Conservation (phyloP, 305 asterid species). For the Fraxinus baroniana region DNA sequence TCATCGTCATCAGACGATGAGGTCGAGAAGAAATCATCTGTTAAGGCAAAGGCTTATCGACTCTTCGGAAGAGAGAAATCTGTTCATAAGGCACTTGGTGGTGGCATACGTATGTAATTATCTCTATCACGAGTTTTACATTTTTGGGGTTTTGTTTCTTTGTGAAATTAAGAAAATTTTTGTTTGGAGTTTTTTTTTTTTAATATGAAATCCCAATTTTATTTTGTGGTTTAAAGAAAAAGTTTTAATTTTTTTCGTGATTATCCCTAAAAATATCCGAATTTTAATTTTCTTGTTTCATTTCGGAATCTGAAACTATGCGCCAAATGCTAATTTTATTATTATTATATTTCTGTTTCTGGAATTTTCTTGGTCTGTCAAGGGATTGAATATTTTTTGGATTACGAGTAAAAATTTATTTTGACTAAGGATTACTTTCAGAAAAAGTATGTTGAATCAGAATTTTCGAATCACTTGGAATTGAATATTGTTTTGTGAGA, state of each 20-base stretch:
- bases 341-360: background rate
- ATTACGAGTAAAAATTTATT: background rate
- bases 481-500: background rate
- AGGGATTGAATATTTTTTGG: background rate
- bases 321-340: constrained; percentile 18
- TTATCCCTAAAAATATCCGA: background rate
- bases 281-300: background rate
- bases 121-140: background rate
- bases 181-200: background rate
- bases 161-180: background rate
- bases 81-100: constrained; percentile 72
- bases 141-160: background rate
- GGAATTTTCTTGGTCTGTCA: constrained; percentile 11
- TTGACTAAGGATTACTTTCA: background rate
- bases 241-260: background rate
- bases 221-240: background rate
- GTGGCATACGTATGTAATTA: constrained; percentile 62
- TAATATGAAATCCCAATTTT: background rate
- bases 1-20: constrained; percentile 64
- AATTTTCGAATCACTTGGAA: background rate
- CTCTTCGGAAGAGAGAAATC: constrained; percentile 77
- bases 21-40: constrained; percentile 41
- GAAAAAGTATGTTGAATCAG: background rate
- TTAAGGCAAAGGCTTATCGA: constrained; percentile 50
- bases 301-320: constrained; percentile 24